Evolutionary conservation across 768 basidiomycete species (phyloP).

Genomic region (Mycena haematopus): DNA sequence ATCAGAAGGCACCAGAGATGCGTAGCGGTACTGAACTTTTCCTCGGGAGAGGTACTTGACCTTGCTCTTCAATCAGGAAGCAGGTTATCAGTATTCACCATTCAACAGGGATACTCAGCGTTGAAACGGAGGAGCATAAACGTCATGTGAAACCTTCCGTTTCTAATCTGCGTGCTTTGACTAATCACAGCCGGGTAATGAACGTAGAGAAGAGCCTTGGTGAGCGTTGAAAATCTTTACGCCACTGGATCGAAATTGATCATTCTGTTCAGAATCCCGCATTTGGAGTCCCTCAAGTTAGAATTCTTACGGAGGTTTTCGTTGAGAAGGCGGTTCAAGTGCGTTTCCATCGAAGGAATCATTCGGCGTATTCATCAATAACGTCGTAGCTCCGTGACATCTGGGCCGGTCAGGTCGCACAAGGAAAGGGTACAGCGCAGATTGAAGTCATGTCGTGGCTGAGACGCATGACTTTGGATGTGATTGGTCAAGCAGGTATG

Average conservation of each 20-base stretch:
- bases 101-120: slow-evolving; percentile 1
- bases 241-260: not conserved
- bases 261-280: not conserved
- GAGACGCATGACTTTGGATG: slow-evolving; percentile 43
- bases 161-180: not conserved
- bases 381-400: slow-evolving; percentile 42
- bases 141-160: slow-evolving; percentile 1
- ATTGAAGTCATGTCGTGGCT: slow-evolving; percentile 44
- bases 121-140: slow-evolving; percentile 1
- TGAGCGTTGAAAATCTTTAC: not conserved
- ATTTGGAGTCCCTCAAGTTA: not conserved
- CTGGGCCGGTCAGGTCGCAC: slow-evolving; percentile 34
- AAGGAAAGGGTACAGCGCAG: slow-evolving; percentile 27
- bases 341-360: not conserved
- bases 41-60: slow-evolving; percentile 3
- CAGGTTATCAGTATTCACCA: not conserved
- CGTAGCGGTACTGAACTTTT: not conserved
- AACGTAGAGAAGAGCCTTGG: not conserved
- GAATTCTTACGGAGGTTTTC: not conserved
- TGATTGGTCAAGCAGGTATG: slow-evolving; percentile 48
- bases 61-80: not conserved
- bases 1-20: not conserved
- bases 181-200: not conserved
- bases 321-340: slow-evolving; percentile 33
- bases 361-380: not conserved